Evolutionary conservation across 2,329 filamentous ascomycete genomes (phyloP).

Genomic region (Bipolaris victoriae): DNA sequence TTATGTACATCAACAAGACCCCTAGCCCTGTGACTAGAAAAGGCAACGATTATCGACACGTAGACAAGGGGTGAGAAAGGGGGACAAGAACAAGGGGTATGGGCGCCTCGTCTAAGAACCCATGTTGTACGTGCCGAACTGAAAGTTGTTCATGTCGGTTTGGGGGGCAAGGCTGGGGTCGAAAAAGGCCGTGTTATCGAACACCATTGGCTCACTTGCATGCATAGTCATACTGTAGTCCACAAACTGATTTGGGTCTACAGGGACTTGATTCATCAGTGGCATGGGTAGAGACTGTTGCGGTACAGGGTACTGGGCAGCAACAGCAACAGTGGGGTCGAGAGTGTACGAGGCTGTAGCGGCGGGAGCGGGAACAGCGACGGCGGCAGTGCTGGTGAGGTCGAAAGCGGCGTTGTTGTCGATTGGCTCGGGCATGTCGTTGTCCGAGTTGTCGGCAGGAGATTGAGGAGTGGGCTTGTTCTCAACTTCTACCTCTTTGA

Average conservation of each 20-base stretch:
- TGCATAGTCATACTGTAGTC: constrained; percentile 33
- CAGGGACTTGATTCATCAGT: constrained; percentile 16
- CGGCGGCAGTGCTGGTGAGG: not conserved
- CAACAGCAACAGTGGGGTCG: not conserved
- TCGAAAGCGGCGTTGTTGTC: constrained; percentile 8
- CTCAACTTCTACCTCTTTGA: constrained; percentile 61
- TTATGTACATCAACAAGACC: constrained; percentile 18
- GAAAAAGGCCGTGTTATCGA: constrained; percentile 28
- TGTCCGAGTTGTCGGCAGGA: constrained; percentile 33
- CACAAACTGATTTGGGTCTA: constrained; percentile 25
- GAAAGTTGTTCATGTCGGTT: constrained; percentile 27
- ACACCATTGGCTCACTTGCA: constrained; percentile 28
- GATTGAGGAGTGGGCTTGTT: constrained; percentile 28
- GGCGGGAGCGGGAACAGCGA: not conserved
- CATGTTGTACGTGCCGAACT: constrained; percentile 41
- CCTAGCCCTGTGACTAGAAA: not conserved
- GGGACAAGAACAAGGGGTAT: not conserved
- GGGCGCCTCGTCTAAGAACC: not conserved
- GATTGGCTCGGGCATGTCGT: constrained; percentile 21
- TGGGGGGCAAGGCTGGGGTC: constrained; percentile 20
- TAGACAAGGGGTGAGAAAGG: not conserved
- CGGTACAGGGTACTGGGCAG: constrained; percentile 16
- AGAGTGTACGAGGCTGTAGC: not conserved
- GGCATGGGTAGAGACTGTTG: constrained; percentile 20
- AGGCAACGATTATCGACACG: not conserved